These are phyloP conservation scores for Oryza rufipogon DNA, from an alignment of 176 grass and related monocot genomes.

Conservation along the genomic window DNA sequence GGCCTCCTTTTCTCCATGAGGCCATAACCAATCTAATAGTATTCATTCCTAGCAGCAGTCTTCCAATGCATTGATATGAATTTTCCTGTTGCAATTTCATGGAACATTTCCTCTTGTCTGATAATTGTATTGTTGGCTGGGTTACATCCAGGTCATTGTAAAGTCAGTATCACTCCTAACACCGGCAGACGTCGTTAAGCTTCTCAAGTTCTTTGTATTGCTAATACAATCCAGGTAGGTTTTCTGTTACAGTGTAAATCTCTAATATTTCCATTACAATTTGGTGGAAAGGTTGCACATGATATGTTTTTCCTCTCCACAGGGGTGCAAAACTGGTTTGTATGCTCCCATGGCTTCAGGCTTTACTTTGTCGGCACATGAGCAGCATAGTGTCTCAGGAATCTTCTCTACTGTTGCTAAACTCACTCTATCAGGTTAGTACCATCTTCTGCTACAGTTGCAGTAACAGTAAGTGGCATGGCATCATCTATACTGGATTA, in stretches of 20 bases:
- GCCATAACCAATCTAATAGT: slow-evolving; percentile 6
- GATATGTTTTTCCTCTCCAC: slow-evolving; percentile 18
- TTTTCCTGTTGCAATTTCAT: slow-evolving; percentile 13
- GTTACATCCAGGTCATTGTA: slow-evolving; percentile 69
- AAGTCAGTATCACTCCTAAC: slow-evolving; percentile 81
- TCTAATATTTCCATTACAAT: background rate
- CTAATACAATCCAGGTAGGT: slow-evolving; percentile 75
- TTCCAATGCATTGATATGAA: background rate
- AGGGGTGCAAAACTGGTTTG: slow-evolving; percentile 75
- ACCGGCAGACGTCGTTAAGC: slow-evolving; percentile 75
- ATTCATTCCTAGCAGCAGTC: background rate
- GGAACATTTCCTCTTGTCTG: slow-evolving; percentile 22
- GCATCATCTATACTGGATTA: background rate
- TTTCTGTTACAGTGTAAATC: background rate
- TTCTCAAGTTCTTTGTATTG: slow-evolving; percentile 76
- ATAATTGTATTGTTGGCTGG: slow-evolving; percentile 28
- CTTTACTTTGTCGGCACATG: slow-evolving; percentile 72
- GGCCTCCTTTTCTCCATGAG: background rate
- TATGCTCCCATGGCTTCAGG: slow-evolving; percentile 79
- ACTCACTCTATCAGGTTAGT: slow-evolving; percentile 84
- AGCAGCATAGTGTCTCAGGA: slow-evolving; percentile 84
- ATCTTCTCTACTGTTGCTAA: slow-evolving; percentile 77
- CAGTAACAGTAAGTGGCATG: background rate
- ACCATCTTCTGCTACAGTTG: slow-evolving; percentile 4
- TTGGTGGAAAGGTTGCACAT: background rate